Percentiles rank a stretch among this genome's conserved stretches.
Conservation (phyloP, 805 yeast species). For the Kurtzmaniella cleridarum region DNA sequence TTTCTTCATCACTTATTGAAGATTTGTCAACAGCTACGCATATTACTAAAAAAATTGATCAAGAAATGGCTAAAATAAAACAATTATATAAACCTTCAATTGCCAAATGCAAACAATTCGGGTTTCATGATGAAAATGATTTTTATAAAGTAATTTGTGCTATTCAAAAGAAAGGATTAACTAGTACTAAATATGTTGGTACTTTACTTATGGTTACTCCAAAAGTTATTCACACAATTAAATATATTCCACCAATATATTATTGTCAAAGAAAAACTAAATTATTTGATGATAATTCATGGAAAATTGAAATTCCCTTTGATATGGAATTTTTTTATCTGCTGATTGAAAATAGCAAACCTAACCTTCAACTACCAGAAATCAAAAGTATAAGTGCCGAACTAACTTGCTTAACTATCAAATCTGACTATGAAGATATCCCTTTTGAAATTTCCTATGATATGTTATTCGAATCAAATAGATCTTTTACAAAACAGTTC, state of each 20-base stretch:
- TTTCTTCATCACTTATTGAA: neutral
- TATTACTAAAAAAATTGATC: neutral
- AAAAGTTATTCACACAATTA: constrained; percentile 2
- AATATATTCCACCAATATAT: constrained; percentile 5
- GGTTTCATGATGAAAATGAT: constrained; percentile 6
- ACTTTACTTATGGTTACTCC: constrained; percentile 2
- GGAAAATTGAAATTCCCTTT: constrained; percentile 6
- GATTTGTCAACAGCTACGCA: neutral
- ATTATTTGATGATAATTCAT: neutral
- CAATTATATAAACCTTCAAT: constrained; percentile 14
- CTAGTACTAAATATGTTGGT: constrained; percentile 10
- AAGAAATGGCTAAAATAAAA: constrained; percentile 13
- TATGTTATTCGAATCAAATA: constrained; percentile 11
- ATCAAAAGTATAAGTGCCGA: constrained; percentile 14
- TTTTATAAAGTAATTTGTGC: constrained; percentile 9
- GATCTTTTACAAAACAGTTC: constrained; percentile 9
- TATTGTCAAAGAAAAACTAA: neutral
- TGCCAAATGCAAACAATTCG: neutral
- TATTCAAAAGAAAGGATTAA: constrained; percentile 10
- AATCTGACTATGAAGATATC: constrained; percentile 12
- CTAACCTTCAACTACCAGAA: constrained; percentile 12
- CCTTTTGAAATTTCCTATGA: constrained; percentile 17
- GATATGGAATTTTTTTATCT: constrained; percentile 1
- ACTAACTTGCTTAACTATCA: constrained; percentile 16
- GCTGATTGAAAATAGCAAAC: neutral